Conservation (phyloP, 2,329 filamentous ascomycete species). For the Triangularia verruculosa region DNA sequence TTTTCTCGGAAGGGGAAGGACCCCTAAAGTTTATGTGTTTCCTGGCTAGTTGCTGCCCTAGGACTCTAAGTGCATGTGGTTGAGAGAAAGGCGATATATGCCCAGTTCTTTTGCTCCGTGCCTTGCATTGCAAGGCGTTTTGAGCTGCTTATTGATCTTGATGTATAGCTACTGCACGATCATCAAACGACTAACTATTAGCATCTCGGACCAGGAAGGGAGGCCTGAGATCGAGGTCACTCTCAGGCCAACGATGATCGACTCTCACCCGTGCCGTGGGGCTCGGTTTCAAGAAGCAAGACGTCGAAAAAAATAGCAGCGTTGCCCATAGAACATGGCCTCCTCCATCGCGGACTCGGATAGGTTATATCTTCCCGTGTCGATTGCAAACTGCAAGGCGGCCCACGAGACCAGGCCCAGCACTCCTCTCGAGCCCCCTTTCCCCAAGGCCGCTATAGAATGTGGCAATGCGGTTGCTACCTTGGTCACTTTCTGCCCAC, state of each 20-base stretch:
- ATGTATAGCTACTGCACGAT: not conserved
- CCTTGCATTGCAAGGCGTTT: slow-evolving; percentile 9
- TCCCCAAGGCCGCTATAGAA: slow-evolving; percentile 15
- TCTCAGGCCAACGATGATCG: slow-evolving; percentile 4
- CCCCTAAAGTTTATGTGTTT: not conserved
- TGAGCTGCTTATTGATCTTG: not conserved
- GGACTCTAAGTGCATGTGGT: slow-evolving; percentile 8
- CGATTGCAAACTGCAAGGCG: slow-evolving; percentile 17
- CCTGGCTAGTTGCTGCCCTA: slow-evolving; percentile 3
- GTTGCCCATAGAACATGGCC: not conserved
- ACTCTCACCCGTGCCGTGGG: slow-evolving; percentile 18
- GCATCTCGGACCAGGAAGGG: not conserved
- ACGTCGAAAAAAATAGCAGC: slow-evolving; percentile 27
- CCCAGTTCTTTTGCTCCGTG: slow-evolving; percentile 9
- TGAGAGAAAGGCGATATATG: not conserved
- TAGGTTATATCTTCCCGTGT: not conserved
- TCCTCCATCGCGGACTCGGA: slow-evolving; percentile 4
- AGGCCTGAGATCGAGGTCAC: not conserved
- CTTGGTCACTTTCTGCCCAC: slow-evolving; percentile 25
- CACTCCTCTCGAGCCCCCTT: slow-evolving; percentile 25
- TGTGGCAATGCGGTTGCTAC: slow-evolving; percentile 40
- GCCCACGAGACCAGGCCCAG: slow-evolving; percentile 40
- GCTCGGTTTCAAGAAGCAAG: slow-evolving; percentile 28
- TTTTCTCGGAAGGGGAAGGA: not conserved
- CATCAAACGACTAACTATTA: not conserved